These are phyloP conservation scores for Hippophae rhamnoides DNA, from an alignment of 306 rosid species.

Conservation along the genomic window DNA sequence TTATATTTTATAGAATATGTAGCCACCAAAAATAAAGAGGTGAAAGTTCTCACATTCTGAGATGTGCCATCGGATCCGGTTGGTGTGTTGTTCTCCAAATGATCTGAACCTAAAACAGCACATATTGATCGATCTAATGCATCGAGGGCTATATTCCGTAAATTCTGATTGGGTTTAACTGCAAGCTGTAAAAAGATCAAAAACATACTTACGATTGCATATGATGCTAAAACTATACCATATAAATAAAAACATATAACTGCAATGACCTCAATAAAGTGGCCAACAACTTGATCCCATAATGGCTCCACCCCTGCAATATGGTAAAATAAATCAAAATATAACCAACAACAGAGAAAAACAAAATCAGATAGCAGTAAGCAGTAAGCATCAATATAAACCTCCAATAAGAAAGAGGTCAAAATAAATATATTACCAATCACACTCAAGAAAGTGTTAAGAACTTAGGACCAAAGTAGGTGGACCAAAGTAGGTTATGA, in stretches of 20 bases:
- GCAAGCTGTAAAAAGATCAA: conserved; percentile 63
- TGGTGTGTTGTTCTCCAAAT: conserved; percentile 42
- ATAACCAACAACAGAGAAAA: conserved; percentile 1
- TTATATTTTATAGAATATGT: conserved; percentile 18
- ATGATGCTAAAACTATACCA: conserved; percentile 15
- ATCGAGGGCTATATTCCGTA: conserved; percentile 85
- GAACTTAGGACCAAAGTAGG: background rate
- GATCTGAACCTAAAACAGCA: conserved; percentile 81
- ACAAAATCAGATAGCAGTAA: background rate
- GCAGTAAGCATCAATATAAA: background rate
- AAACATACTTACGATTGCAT: conserved; percentile 20
- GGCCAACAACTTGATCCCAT: conserved; percentile 87
- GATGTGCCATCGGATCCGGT: conserved; percentile 34
- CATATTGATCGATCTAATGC: conserved; percentile 88
- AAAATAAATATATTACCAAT: background rate
- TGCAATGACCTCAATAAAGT: conserved; percentile 73
- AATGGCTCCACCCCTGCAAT: conserved; percentile 77
- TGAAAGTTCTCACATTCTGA: conserved; percentile 46
- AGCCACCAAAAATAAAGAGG: conserved; percentile 16
- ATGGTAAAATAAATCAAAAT: conserved; percentile 11
- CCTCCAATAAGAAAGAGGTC: background rate
- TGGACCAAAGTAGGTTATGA: background rate
- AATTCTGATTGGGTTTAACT: conserved; percentile 65
- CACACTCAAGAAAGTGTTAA: background rate
- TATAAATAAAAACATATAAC: conserved; percentile 12